Base-by-base conservation (phyloP, 2,329 filamentous ascomycete genomes). In the Thermothelomyces thermophilus region DNA sequence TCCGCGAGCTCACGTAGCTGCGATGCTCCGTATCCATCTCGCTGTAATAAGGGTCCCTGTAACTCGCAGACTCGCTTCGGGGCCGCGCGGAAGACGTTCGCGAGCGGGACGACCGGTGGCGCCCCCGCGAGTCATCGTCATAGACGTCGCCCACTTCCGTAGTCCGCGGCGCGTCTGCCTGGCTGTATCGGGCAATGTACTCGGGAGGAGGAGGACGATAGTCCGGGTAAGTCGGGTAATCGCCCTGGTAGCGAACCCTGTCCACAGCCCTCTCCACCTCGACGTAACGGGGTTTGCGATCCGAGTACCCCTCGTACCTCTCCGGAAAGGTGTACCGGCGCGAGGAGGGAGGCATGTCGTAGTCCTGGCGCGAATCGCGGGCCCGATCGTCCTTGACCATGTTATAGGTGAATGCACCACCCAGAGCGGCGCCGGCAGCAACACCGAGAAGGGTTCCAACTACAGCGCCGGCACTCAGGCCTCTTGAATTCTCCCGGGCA, bases 381-480 rank as follows among this genome's bases (percentile, higher is more conserved):
- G 65, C 58, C 6, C 67, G 66, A 13, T 86, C 82, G 52, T 75
- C 74, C 57, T 78, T 82, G 56, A 82, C 75, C 71, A 89, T 83
- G 19, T 81, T 82, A 67, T 93, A 95, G 9, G 87, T 73, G 19
- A 79, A 54, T n/a, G 84, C 86, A 31, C 84, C 86, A 34, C 86
- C 86, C 17, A 48, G 16, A 16, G 16, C 87, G 87, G 87, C 87
- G 28, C 86, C 87, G 37, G 87, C 88, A 11, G 60, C 60, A 14
- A 42, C 60, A 7, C 64, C 64, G 8, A 95, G 74, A 10, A 94
- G 72, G 7, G 86, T 85, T 7, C 88, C 86, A 40, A 93, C 75
- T 36, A 90, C 74, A 17, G 80, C 79, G 57, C 83, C 83, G 35
- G 80, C 74, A 43, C 73, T 75, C 34, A 79, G 68, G 4, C 77